Evolutionary conservation across 176 grass and related monocot genomes (phyloP).

Genomic region (Zoysia japonica): DNA sequence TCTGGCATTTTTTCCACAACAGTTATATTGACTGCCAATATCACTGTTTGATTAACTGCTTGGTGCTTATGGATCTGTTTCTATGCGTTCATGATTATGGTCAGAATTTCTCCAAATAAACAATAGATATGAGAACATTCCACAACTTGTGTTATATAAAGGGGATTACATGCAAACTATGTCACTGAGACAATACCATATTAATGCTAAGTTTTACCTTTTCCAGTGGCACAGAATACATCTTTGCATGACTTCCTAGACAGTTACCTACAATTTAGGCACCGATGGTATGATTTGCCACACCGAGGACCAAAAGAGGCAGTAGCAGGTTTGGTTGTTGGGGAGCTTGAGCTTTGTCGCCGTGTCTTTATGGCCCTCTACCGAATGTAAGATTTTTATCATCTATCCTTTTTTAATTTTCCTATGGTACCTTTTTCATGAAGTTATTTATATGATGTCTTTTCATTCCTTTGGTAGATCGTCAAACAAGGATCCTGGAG

Average conservation of each 20-base stretch:
- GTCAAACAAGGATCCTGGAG: conserved; percentile 90
- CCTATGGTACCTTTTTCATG: conserved; percentile 15
- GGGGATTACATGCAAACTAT: neutral
- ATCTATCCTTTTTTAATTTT: neutral
- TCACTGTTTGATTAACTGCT: neutral
- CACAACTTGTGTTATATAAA: conserved; percentile 22
- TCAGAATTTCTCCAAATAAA: conserved; percentile 14
- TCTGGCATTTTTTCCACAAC: neutral
- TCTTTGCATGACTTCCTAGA: conserved; percentile 86
- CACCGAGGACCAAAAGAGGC: conserved; percentile 55
- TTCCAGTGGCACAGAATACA: conserved; percentile 70
- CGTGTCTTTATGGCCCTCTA: conserved; percentile 96
- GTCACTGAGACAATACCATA: neutral
- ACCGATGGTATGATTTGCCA: conserved; percentile 96
- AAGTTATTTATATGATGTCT: conserved; percentile 27
- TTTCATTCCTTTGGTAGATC: conserved; percentile 62
- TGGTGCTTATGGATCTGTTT: neutral
- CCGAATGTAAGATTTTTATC: conserved; percentile 71
- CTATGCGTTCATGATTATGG: neutral
- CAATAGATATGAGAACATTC: conserved; percentile 9
- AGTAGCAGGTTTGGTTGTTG: conserved; percentile 81
- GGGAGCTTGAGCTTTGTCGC: conserved; percentile 85
- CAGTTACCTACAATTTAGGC: conserved; percentile 91
- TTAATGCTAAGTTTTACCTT: conserved; percentile 26
- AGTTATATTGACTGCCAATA: neutral